These are phyloP conservation scores for Capsicum chinense DNA, from an alignment of 257 asterid species.

Conservation along the genomic window DNA sequence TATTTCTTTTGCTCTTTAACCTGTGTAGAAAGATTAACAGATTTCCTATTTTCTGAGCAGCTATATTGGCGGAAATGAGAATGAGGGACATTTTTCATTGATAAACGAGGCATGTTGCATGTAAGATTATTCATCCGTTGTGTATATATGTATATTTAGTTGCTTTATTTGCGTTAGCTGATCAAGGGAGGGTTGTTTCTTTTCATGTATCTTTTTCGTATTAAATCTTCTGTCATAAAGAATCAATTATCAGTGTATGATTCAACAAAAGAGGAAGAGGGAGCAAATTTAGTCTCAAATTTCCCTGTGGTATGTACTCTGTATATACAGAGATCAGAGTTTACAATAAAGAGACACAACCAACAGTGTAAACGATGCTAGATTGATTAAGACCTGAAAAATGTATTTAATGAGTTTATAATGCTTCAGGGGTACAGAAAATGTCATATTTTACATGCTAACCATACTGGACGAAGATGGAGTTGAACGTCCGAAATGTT, in stretches of 20 bases:
- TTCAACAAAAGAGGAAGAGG: not conserved
- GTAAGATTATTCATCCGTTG: slow-evolving; percentile 36
- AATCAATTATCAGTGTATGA: not conserved
- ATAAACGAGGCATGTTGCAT: slow-evolving; percentile 96
- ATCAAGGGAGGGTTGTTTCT: not conserved
- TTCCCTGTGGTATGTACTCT: not conserved
- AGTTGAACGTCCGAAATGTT: not conserved
- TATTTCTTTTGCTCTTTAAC: slow-evolving; percentile 26
- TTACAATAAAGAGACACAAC: slow-evolving; percentile 7
- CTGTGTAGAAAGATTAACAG: slow-evolving; percentile 32
- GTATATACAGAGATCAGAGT: slow-evolving; percentile 16
- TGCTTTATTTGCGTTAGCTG: not conserved
- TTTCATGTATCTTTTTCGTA: not conserved
- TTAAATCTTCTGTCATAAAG: not conserved
- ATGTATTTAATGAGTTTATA: not conserved
- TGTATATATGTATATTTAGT: not conserved
- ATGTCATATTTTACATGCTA: not conserved
- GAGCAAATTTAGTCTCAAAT: slow-evolving; percentile 2
- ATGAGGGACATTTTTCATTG: slow-evolving; percentile 92
- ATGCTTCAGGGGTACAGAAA: not conserved
- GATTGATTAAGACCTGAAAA: slow-evolving; percentile 13
- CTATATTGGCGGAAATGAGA: slow-evolving; percentile 87
- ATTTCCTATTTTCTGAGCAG: slow-evolving; percentile 50
- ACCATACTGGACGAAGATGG: not conserved
- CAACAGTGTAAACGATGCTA: not conserved